phyloP scores from a whole-genome alignment of 2,329 filamentous ascomycete genomes.

The Aspergillus costaricaensis region DNA sequence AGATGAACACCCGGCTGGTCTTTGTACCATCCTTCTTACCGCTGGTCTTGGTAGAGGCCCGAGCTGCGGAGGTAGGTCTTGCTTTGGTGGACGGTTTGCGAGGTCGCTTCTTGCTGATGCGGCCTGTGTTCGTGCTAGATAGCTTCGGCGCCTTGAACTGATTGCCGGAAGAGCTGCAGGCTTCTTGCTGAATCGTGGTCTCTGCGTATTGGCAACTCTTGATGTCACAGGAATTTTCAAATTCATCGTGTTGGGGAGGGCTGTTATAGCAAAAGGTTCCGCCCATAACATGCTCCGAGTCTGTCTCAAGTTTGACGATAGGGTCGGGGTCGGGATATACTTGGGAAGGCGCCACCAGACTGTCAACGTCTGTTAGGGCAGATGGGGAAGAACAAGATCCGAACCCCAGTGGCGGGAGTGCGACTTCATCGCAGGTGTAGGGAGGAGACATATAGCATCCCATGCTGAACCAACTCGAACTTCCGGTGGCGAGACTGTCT shows the following conservation, averaged over 20 bases:
- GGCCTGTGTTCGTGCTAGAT: neutral
- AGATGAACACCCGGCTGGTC: conserved; percentile 57
- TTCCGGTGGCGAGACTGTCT: conserved; percentile 28
- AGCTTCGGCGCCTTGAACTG: neutral
- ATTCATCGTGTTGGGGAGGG: neutral
- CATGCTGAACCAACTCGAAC: conserved; percentile 18
- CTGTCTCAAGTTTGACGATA: conserved; percentile 15
- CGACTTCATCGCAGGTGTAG: conserved; percentile 22
- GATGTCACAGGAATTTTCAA: neutral
- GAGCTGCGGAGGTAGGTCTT: conserved; percentile 12
- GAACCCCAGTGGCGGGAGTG: conserved; percentile 14
- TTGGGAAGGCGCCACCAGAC: conserved; percentile 13
- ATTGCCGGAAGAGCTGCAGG: neutral
- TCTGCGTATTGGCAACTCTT: neutral
- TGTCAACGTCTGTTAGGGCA: conserved; percentile 14
- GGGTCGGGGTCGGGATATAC: conserved; percentile 25
- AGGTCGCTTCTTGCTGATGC: conserved; percentile 3
- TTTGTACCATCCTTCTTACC: conserved; percentile 7
- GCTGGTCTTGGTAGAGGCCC: conserved; percentile 9
- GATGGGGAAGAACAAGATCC: conserved; percentile 21
- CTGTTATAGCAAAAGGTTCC: neutral
- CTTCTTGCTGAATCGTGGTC: neutral
- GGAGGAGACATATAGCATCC: conserved; percentile 24
- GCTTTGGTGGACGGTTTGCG: conserved; percentile 10
- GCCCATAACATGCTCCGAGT: neutral